phyloP scores from a whole-genome alignment of 306 rosid species.

The Luffa acutangula region DNA sequence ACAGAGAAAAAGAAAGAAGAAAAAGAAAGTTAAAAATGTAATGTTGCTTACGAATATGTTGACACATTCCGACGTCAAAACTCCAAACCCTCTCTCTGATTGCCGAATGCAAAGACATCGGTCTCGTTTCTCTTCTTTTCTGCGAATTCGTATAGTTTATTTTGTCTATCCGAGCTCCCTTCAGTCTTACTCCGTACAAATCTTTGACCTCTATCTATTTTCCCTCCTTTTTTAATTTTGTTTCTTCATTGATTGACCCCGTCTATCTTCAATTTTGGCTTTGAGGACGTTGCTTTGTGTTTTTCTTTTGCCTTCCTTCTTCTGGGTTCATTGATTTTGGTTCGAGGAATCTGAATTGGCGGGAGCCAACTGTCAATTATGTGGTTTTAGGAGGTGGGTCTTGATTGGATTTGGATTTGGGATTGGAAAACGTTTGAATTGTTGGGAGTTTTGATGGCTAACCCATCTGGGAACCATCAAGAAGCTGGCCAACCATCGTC shows the following conservation, averaged over 20 bases:
- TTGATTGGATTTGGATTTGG: conserved; percentile 6
- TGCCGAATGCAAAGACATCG: conserved; percentile 5
- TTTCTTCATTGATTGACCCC: neutral
- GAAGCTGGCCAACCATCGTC: conserved; percentile 61
- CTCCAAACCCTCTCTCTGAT: conserved; percentile 25
- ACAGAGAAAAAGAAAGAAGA: neutral
- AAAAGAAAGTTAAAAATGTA: neutral
- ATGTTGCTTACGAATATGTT: conserved; percentile 4
- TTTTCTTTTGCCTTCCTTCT: neutral
- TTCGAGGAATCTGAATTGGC: conserved; percentile 37
- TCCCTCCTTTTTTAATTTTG: neutral
- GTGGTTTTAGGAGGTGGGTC: conserved; percentile 21
- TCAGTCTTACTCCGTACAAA: conserved; percentile 24
- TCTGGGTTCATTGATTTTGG: conserved; percentile 9
- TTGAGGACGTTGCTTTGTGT: neutral
- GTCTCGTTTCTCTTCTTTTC: neutral
- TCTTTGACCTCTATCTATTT: neutral
- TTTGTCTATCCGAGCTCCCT: conserved; percentile 27
- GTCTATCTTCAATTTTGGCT: neutral
- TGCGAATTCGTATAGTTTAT: neutral
- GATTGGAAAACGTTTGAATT: conserved; percentile 6
- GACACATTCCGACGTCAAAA: conserved; percentile 20
- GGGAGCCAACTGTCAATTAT: conserved; percentile 46
- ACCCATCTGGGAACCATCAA: conserved; percentile 63
- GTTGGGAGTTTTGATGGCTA: conserved; percentile 41